Conservation (phyloP, 1,284 basidiomycete genomes). For the Sanghuangporus baumii region DNA sequence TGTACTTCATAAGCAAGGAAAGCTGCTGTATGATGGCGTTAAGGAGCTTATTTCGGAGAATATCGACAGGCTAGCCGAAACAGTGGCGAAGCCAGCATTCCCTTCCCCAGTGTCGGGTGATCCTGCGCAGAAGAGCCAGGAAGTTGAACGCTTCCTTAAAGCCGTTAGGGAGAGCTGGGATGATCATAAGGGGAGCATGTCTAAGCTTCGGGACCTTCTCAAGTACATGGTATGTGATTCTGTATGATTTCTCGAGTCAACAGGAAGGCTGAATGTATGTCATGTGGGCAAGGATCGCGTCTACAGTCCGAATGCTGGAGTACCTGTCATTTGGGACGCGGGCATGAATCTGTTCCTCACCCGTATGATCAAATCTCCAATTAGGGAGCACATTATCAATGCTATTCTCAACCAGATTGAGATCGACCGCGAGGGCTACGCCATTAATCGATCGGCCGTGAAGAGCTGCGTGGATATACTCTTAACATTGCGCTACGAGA, state of each 20-base stretch:
- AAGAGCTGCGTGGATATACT: slow-evolving; percentile 90
- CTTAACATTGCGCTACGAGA: slow-evolving; percentile 51
- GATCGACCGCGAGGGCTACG: slow-evolving; percentile 87
- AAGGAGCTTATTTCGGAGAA: slow-evolving; percentile 78
- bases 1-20: slow-evolving; percentile 84
- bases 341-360: slow-evolving; percentile 84
- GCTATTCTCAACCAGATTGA: slow-evolving; percentile 86
- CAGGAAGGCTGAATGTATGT: background rate
- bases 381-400: slow-evolving; percentile 76
- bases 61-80: slow-evolving; percentile 73
- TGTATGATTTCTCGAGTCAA: background rate
- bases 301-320: slow-evolving; percentile 64
- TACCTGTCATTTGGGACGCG: slow-evolving; percentile 79
- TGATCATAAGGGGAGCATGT: slow-evolving; percentile 89
- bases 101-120: slow-evolving; percentile 54
- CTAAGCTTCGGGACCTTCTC: slow-evolving; percentile 84
- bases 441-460: slow-evolving; percentile 88
- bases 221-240: slow-evolving; percentile 83
- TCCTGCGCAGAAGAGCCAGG: slow-evolving; percentile 59
- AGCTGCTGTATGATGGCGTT: slow-evolving; percentile 86
- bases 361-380: slow-evolving; percentile 79
- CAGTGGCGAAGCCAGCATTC: slow-evolving; percentile 81
- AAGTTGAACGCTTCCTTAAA: slow-evolving; percentile 83
- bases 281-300: slow-evolving; percentile 72
- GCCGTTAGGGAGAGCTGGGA: slow-evolving; percentile 88